Evolutionary conservation across 1,284 basidiomycete species (phyloP).

Genomic region (Laetiporus sulphureus): DNA sequence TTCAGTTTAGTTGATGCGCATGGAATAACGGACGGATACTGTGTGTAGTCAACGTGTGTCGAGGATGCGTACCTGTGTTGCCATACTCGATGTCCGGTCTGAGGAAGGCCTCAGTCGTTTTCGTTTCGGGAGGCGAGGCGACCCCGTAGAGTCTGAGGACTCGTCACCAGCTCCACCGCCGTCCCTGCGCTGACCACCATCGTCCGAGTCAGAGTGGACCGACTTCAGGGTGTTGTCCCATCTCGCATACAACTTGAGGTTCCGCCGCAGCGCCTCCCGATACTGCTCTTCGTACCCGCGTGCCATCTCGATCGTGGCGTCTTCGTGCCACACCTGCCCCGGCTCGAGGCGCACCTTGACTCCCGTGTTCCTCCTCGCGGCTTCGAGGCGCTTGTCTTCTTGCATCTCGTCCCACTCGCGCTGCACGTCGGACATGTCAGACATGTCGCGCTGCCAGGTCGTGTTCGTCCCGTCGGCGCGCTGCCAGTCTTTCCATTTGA

Average conservation of each 20-base stretch:
- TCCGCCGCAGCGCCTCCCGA: conserved; percentile 13
- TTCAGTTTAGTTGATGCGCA: no score
- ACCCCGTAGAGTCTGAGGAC: background rate
- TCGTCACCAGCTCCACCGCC: background rate
- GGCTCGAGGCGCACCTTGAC: conserved; percentile 17
- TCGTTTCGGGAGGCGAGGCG: background rate
- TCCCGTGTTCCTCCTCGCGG: conserved; percentile 18
- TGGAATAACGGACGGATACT: no score
- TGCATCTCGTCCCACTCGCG: conserved; percentile 23
- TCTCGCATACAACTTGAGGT: background rate
- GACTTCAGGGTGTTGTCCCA: conserved; percentile 5
- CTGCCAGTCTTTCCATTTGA: conserved; percentile 33
- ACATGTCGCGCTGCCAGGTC: conserved; percentile 28
- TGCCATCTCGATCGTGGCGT: conserved; percentile 19
- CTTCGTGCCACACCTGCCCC: conserved; percentile 15
- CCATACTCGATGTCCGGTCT: no score
- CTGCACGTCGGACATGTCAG: conserved; percentile 17
- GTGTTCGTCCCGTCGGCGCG: conserved; percentile 34
- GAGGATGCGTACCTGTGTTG: no score
- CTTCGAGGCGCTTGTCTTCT: conserved; percentile 7
- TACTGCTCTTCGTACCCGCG: conserved; percentile 41
- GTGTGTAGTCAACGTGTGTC: no score
- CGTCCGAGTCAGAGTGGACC: background rate
- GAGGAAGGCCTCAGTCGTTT: no score
- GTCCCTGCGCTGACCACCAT: background rate